phyloP scores from a whole-genome alignment of 75 land plant species.

The Chamaecyparis obtusa region DNA sequence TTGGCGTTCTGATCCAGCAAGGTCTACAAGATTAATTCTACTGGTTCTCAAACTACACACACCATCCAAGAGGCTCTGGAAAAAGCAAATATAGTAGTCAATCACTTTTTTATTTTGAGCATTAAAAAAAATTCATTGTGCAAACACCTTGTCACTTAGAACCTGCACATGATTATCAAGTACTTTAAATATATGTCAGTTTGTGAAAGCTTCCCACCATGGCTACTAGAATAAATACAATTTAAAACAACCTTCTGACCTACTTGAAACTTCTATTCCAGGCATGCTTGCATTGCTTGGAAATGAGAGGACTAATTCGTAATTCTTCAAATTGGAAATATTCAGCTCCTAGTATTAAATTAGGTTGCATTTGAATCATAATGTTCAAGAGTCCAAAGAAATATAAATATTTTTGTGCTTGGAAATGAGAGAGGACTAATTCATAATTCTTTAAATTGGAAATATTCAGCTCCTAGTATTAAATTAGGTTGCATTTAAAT shows the following conservation, averaged over 20 bases:
- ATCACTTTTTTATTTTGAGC: neutral
- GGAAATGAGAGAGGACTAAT: neutral
- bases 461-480: neutral
- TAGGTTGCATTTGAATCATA: neutral
- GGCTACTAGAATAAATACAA: neutral
- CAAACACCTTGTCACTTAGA: neutral
- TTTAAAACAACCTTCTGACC: neutral
- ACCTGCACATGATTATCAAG: neutral
- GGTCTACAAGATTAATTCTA: slow-evolving; percentile 91
- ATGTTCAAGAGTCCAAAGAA: neutral
- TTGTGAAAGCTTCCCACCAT: neutral
- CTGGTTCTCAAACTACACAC: slow-evolving; percentile 76
- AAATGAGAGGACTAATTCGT: neutral
- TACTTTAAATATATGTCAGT: neutral
- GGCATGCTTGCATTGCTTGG: neutral
- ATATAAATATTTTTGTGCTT: neutral
- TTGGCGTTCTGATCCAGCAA: slow-evolving; percentile 96
- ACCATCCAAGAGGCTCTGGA: slow-evolving; percentile 69
- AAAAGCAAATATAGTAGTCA: neutral
- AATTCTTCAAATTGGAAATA: neutral
- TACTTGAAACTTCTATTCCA: neutral
- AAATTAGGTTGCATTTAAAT: neutral
- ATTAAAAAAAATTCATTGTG: neutral
- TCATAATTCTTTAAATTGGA: neutral
- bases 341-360: neutral